phyloP scores from a whole-genome alignment of 352 stramenopile genomes.

The Lagenidium giganteum region DNA sequence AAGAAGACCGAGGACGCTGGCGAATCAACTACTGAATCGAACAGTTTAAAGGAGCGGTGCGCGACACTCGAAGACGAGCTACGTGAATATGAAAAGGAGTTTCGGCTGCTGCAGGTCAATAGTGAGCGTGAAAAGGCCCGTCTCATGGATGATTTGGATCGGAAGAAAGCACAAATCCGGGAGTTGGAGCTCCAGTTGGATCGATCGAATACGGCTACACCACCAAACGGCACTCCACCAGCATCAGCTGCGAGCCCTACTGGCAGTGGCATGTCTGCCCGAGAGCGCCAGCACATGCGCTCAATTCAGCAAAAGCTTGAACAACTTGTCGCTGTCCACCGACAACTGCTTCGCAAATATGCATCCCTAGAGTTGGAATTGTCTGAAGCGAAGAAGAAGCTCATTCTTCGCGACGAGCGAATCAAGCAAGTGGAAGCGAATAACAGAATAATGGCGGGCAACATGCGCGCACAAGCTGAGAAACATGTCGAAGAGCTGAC shows the following conservation, averaged over 20 bases:
- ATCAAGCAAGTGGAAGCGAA: slow-evolving; percentile 89
- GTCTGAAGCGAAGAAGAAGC: slow-evolving; percentile 87
- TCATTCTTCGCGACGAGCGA: slow-evolving; percentile 84
- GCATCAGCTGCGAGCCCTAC: slow-evolving; percentile 5
- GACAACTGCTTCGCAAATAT: slow-evolving; percentile 88
- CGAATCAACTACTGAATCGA: slow-evolving; percentile 33
- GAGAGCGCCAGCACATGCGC: slow-evolving; percentile 82
- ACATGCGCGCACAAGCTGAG: slow-evolving; percentile 86
- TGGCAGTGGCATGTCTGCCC: slow-evolving; percentile 66
- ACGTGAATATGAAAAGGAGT: slow-evolving; percentile 69
- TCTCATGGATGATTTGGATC: slow-evolving; percentile 61
- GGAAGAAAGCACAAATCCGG: slow-evolving; percentile 53
- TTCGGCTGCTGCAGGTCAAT: slow-evolving; percentile 41
- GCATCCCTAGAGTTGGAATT: slow-evolving; percentile 84
- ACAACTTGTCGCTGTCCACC: slow-evolving; percentile 87
- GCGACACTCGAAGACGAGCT: slow-evolving; percentile 51
- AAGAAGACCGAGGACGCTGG: slow-evolving; percentile 20
- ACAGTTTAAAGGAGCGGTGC: slow-evolving; percentile 47
- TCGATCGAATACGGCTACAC: slow-evolving; percentile 16
- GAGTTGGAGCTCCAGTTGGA: slow-evolving; percentile 59
- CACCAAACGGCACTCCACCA: slow-evolving; percentile 17
- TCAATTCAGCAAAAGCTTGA: slow-evolving; percentile 90
- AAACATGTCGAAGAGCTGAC: slow-evolving; percentile 87
- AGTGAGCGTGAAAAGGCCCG: slow-evolving; percentile 57
- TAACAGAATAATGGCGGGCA: slow-evolving; percentile 82